Base-by-base conservation (phyloP, 1,284 basidiomycete genomes). In the Rugosomyces carneus region DNA sequence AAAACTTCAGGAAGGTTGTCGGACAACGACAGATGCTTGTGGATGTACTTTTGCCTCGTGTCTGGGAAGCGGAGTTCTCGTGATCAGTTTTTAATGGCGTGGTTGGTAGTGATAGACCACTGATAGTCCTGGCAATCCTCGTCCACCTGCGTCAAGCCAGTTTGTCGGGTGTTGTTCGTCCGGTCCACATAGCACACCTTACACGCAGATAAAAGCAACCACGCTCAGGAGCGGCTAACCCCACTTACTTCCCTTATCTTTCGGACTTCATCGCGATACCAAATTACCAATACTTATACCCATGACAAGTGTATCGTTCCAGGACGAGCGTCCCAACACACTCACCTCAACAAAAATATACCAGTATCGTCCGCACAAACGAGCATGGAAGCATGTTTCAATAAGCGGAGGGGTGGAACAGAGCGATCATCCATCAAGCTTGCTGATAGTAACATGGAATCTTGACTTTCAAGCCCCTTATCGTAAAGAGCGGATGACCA, bases 361-460 rank as follows among this genome's bases (percentile, higher is more conserved):
- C 54, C 64, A 63, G 19, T 72, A 61, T 54, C 60, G 65, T 31
- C 51, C 54, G 11, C 55, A 56, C 29, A 66, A 62, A 42, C 53
- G 58, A 18, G 54, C 51, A 10, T 73, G 71, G 71, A 70, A 69
- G 53, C 70, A 73, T 45, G 42, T 66, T 40, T 56, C 59, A 3
- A 55, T 54, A 31, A 45, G 50, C 10, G 58, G 60, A 40, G 47
- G 53, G 19, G 53, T 57, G 10, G 51, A 52, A 16, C 50, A 53
- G 15, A 32, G 27, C 49, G 61, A 65, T 10, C 63, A 65, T 47
- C 72, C 69, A 20, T 66, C 65, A 23, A 66, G 57, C 27, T 54
- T 84, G 39, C 67, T 67, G 39, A 56, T 87, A 34, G 58, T 84
- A 48, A 76, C 80, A 27, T 87, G 84, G 84, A 86, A 87, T 59